A percentile compares a stretch with the other conserved stretches of the same genome.
phyloP scores from a whole-genome alignment of 2,329 filamentous ascomycete genomes.

The Colletotrichum sp. region DNA sequence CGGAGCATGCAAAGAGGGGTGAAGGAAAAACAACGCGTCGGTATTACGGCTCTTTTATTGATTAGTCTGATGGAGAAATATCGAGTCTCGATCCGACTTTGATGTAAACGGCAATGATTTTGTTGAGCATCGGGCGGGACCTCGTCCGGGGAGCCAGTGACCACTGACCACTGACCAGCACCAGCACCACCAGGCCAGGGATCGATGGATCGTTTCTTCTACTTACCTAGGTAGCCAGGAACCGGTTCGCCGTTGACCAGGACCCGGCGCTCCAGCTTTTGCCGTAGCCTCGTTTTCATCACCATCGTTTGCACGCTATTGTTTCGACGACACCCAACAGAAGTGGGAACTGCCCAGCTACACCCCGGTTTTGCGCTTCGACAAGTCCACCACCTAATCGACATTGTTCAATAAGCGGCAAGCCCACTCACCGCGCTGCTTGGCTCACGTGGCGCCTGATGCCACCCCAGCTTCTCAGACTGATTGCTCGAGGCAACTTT shows the following conservation, averaged over 20 bases:
- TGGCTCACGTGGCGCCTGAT: slow-evolving; percentile 19
- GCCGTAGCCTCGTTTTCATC: neutral
- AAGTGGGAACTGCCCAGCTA: slow-evolving; percentile 11
- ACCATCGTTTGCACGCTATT: neutral
- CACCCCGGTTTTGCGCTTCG: neutral
- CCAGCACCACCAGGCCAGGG: neutral
- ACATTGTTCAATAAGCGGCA: slow-evolving; percentile 3
- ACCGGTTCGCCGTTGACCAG: neutral
- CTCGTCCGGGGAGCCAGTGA: neutral
- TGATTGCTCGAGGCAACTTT: neutral
- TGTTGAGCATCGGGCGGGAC: slow-evolving; percentile 9
- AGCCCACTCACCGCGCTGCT: slow-evolving; percentile 5
- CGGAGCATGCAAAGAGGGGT: neutral
- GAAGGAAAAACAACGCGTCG: neutral
- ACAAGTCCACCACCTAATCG: neutral
- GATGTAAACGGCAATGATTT: neutral
- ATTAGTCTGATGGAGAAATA: neutral
- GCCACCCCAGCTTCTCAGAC: slow-evolving; percentile 3
- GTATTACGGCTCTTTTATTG: neutral
- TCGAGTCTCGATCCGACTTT: neutral
- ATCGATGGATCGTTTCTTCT: neutral
- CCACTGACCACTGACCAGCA: too few relatives aligned
- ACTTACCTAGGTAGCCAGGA: neutral
- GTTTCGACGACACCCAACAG: slow-evolving; percentile 11
- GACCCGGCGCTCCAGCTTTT: neutral